Evolutionary conservation across 192 early-diverging fungal species (phyloP).

Genomic region (Chytriomyces sp.): DNA sequence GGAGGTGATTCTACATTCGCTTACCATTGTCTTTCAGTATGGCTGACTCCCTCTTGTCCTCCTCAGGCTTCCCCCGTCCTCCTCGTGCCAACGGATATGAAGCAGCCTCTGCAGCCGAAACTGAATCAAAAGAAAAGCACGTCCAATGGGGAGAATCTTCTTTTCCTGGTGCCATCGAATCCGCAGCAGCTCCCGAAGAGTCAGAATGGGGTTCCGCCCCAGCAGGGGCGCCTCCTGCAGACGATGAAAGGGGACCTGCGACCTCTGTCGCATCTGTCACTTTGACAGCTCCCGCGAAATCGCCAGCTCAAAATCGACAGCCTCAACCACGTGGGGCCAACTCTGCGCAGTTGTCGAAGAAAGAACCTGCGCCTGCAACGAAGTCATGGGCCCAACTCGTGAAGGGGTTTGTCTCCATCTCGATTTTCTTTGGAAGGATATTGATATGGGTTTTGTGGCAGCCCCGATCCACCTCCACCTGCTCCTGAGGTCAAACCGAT

Average conservation of each 20-base stretch:
- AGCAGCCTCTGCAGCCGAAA: constrained; percentile 19
- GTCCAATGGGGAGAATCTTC: constrained; percentile 29
- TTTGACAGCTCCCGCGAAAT: constrained; percentile 34
- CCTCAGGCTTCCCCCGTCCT: constrained; percentile 28
- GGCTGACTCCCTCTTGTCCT: neutral
- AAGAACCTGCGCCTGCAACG: constrained; percentile 25
- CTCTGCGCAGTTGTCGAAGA: constrained; percentile 23
- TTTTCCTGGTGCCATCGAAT: constrained; percentile 3
- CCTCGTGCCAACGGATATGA: constrained; percentile 33
- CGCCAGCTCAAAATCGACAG: constrained; percentile 26
- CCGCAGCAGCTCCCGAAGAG: constrained; percentile 1
- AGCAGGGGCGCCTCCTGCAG: neutral
- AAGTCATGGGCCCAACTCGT: constrained; percentile 68
- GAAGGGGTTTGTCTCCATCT: constrained; percentile 50
- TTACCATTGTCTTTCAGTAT: neutral
- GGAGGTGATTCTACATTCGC: constrained; percentile 28
- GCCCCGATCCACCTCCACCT: constrained; percentile 52
- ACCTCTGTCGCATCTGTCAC: neutral
- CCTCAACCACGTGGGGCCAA: no score
- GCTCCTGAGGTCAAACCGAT: constrained; percentile 27
- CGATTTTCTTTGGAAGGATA: neutral
- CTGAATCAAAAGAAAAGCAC: neutral
- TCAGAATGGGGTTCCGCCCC: constrained; percentile 19
- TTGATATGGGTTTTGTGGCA: constrained; percentile 32
- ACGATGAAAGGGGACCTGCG: neutral